Evolutionary conservation across 345 rosid genomes (phyloP).

Genomic region (Euphorbia pulcherrima): DNA sequence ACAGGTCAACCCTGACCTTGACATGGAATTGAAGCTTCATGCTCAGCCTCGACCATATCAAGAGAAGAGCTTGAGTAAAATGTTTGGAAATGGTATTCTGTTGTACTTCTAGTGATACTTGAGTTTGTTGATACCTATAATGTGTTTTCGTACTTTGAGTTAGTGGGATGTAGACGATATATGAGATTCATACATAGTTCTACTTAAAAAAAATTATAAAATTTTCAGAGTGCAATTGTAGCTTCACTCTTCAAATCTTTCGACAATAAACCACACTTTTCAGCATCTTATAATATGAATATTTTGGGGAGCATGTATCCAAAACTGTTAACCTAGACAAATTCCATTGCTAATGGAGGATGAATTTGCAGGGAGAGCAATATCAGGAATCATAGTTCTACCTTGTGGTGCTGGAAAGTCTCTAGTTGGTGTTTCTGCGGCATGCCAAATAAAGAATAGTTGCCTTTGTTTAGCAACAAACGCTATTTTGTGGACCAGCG

Average conservation of each 20-base stretch:
- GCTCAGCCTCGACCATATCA: slow-evolving; percentile 98
- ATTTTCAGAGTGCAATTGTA: not conserved
- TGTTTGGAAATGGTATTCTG: slow-evolving; percentile 97
- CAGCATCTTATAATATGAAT: not conserved
- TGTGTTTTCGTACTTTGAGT: too few relatives aligned
- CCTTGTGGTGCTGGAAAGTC: slow-evolving; percentile 99
- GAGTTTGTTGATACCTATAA: too few relatives aligned
- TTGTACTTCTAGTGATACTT: too few relatives aligned
- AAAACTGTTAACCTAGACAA: too few relatives aligned
- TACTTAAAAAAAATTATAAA: not conserved
- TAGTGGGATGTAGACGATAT: not conserved
- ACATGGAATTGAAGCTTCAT: slow-evolving; percentile 84
- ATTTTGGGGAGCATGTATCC: not conserved
- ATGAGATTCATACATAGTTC: not conserved
- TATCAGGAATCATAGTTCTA: slow-evolving; percentile 93
- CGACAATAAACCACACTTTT: not conserved
- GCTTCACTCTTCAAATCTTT: too few relatives aligned
- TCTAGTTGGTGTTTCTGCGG: slow-evolving; percentile 94
- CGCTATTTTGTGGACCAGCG: slow-evolving; percentile 99
- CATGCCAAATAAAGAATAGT: slow-evolving; percentile 83
- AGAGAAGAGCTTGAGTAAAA: slow-evolving; percentile 94
- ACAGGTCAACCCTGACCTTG: slow-evolving; percentile 92
- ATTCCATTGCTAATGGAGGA: not conserved
- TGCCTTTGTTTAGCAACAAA: slow-evolving; percentile 96
- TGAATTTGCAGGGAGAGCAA: slow-evolving; percentile 67